Percentiles rank a stretch among this genome's conserved stretches.
Evolutionary conservation across 306 rosid genomes (phyloP).

Genomic region (Mucuna pruriens): DNA sequence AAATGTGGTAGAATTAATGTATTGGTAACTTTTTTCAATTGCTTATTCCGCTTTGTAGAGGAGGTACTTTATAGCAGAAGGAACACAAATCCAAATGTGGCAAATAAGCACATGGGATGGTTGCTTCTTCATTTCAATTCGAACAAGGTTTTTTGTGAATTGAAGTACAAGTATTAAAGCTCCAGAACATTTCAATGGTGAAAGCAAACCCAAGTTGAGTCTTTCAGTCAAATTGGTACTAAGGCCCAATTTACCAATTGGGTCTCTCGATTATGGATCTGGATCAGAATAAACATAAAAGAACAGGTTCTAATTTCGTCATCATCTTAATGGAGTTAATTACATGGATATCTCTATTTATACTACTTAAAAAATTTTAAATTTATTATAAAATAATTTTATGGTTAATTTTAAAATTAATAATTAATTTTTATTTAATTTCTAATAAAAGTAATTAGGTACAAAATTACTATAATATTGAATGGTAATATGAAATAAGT

Average conservation of each 20-base stretch:
- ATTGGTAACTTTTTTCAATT: too few species aligned
- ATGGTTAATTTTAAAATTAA: too few species aligned
- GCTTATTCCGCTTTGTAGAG: not conserved
- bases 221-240: not conserved
- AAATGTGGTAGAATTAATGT: too few species aligned
- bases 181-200: not conserved
- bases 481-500: too few species aligned
- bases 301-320: too few species aligned
- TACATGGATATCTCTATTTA: too few species aligned
- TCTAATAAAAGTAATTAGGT: too few species aligned
- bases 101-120: not conserved
- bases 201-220: not conserved
- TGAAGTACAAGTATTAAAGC: not conserved
- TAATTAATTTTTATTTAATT: too few species aligned
- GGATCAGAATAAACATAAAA: not conserved
- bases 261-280: not conserved
- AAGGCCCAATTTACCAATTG: not conserved
- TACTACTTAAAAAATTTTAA: too few species aligned
- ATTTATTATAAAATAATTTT: too few species aligned
- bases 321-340: too few species aligned
- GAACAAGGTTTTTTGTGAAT: not conserved
- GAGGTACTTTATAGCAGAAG: not conserved
- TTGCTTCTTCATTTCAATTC: not conserved
- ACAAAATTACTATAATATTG: too few species aligned
- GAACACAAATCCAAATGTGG: not conserved